Percentiles rank a stretch among this genome's conserved stretches.
phyloP scores from a whole-genome alignment of 371 early-diverging fungal species.

The Polyrhizophydium stewartii region DNA sequence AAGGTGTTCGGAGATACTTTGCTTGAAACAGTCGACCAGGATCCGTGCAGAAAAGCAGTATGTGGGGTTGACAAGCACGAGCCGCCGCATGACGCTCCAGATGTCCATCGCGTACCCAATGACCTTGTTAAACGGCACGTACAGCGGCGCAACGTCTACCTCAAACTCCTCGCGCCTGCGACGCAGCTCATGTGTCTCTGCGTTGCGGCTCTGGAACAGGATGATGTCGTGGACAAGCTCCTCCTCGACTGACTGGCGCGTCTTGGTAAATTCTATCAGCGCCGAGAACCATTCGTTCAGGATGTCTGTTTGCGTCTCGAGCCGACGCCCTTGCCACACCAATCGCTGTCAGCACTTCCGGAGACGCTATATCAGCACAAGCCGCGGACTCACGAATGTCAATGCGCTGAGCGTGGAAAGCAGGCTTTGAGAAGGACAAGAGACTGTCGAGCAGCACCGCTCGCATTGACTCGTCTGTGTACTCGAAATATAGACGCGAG shows the following conservation, averaged over 20 bases:
- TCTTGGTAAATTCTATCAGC: not conserved
- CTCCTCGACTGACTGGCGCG: not conserved
- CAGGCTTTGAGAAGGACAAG: not conserved
- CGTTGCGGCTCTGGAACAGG: not conserved
- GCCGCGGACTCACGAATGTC: not conserved
- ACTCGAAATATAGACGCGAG: not conserved
- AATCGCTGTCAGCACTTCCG: too few species aligned
- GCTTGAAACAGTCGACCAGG: not conserved
- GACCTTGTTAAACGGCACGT: not conserved
- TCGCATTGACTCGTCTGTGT: not conserved
- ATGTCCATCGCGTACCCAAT: not conserved
- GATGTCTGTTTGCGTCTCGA: not conserved
- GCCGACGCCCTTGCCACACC: too few species aligned
- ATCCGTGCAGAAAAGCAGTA: not conserved
- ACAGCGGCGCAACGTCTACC: not conserved
- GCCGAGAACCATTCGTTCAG: not conserved
- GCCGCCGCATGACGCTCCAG: not conserved
- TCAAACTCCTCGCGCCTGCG: not conserved
- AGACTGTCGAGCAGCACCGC: not conserved
- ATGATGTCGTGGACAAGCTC: conserved; percentile 11
- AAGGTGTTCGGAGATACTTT: not conserved
- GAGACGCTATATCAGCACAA: too few species aligned
- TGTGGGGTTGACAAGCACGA: not conserved
- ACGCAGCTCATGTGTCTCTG: not conserved
- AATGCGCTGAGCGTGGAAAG: not conserved